Percentiles rank a stretch among this genome's conserved stretches.
Evolutionary conservation across 2,329 filamentous ascomycete genomes (phyloP).

Genomic region (Phialemoniopsis sp.): DNA sequence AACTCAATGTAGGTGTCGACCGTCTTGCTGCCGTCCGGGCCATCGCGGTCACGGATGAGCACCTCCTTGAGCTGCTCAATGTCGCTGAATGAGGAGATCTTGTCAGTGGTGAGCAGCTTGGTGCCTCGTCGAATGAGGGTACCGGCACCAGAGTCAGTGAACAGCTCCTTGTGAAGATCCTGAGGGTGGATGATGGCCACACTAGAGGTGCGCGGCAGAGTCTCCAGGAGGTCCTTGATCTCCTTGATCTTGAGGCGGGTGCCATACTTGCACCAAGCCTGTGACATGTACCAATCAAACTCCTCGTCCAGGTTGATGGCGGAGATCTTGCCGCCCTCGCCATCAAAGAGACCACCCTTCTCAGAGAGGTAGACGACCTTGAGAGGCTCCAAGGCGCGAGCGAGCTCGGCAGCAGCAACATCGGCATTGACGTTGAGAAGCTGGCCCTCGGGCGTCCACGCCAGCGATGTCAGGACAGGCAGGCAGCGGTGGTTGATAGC

Average conservation of each 20-base stretch:
- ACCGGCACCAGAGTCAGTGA: slow-evolving; percentile 92
- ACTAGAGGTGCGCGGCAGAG: slow-evolving; percentile 84
- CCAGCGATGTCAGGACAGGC: slow-evolving; percentile 93
- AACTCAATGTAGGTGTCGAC: slow-evolving; percentile 84
- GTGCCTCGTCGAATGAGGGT: slow-evolving; percentile 90
- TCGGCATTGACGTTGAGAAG: slow-evolving; percentile 98
- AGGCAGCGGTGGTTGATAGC: slow-evolving; percentile 89
- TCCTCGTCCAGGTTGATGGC: slow-evolving; percentile 97
- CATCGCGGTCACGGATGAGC: slow-evolving; percentile 75
- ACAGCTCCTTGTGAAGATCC: slow-evolving; percentile 92
- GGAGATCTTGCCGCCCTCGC: slow-evolving; percentile 90
- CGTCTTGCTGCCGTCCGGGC: slow-evolving; percentile 75
- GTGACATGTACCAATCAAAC: slow-evolving; percentile 86
- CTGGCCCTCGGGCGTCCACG: slow-evolving; percentile 85
- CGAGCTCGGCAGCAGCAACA: slow-evolving; percentile 90
- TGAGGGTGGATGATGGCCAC: slow-evolving; percentile 97
- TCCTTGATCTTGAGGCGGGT: slow-evolving; percentile 96
- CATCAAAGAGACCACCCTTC: slow-evolving; percentile 94
- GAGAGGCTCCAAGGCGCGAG: slow-evolving; percentile 80
- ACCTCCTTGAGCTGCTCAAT: slow-evolving; percentile 75
- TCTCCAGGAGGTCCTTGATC: slow-evolving; percentile 88
- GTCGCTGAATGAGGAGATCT: slow-evolving; percentile 71
- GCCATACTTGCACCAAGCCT: slow-evolving; percentile 93
- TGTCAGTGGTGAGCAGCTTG: slow-evolving; percentile 73
- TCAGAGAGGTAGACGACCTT: slow-evolving; percentile 99